phyloP scores from a whole-genome alignment of 2,329 filamentous ascomycete species.

The Bipolaris cookei region DNA sequence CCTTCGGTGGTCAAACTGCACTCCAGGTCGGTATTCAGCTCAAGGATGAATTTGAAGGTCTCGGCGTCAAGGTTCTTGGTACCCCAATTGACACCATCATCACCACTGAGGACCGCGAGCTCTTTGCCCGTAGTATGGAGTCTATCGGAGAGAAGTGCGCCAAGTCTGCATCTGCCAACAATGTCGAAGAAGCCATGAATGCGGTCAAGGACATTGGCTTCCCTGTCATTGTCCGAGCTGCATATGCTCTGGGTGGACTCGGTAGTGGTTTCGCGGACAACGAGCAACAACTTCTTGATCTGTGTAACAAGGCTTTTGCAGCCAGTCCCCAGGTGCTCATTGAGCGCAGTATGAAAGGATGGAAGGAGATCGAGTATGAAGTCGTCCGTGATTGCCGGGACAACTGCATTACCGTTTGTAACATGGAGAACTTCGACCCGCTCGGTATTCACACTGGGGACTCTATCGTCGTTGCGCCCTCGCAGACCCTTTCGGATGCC shows the following conservation, averaged over 20 bases:
- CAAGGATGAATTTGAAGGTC: conserved; percentile 91
- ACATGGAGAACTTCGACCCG: conserved; percentile 99
- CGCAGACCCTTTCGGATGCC: conserved; percentile 93
- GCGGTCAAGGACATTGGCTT: conserved; percentile 92
- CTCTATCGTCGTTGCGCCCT: conserved; percentile 96
- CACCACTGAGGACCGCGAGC: conserved; percentile 95
- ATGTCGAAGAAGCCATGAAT: conserved; percentile 83
- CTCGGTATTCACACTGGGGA: conserved; percentile 98
- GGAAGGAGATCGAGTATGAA: conserved; percentile 99
- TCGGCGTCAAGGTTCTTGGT: conserved; percentile 92
- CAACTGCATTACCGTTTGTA: conserved; percentile 99
- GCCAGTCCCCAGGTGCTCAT: conserved; percentile 95
- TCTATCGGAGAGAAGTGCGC: conserved; percentile 97
- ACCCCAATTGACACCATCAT: conserved; percentile 98
- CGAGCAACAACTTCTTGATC: conserved; percentile 78
- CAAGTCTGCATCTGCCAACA: conserved; percentile 92
- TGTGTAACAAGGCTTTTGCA: conserved; percentile 94
- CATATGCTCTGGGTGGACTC: conserved; percentile 92
- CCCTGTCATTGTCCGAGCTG: conserved; percentile 95
- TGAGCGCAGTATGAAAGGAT: conserved; percentile 98
- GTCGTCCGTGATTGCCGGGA: conserved; percentile 94
- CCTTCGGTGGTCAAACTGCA: conserved; percentile 96
- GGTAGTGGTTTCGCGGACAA: conserved; percentile 96
- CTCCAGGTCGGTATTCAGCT: conserved; percentile 96
- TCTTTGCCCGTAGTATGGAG: conserved; percentile 98